These are phyloP conservation scores for Colletotrichum phormii DNA, from an alignment of 2,329 filamentous ascomycete species.

Conservation along the genomic window DNA sequence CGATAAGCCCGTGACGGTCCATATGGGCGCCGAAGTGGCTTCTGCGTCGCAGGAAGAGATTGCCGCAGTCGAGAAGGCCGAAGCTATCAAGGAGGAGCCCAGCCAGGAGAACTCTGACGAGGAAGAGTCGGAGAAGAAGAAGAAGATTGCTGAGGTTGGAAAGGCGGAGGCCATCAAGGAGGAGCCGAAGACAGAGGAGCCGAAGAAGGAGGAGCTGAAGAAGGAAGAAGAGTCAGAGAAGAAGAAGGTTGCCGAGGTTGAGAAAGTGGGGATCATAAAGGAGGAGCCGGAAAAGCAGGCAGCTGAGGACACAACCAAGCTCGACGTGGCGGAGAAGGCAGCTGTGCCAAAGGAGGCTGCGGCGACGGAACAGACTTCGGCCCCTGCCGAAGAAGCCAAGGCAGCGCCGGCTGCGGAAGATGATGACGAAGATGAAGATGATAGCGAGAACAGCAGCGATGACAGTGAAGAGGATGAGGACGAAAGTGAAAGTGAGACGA, in stretches of 20 bases:
- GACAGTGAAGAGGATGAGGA: conserved; percentile 43
- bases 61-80: conserved; percentile 52
- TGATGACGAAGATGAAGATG: conserved; percentile 41
- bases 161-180: conserved; percentile 40
- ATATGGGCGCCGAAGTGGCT: conserved; percentile 47
- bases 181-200: conserved; percentile 48
- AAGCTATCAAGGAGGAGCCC: conserved; percentile 54
- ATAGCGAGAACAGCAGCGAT: conserved; percentile 44
- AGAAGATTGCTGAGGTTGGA: conserved; percentile 43
- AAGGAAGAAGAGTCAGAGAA: conserved; percentile 36
- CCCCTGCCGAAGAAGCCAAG: conserved; percentile 3
- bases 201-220: no score
- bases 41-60: conserved; percentile 52
- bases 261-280: conserved; percentile 41
- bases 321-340: conserved; percentile 27
- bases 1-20: conserved; percentile 41
- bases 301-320: conserved; percentile 40
- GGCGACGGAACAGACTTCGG: conserved; percentile 43
- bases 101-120: conserved; percentile 33
- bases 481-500: conserved; percentile 38
- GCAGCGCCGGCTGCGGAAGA: conserved; percentile 40
- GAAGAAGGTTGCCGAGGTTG: conserved; percentile 43
- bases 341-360: conserved; percentile 39
- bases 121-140: conserved; percentile 40
- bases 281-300: conserved; percentile 49